Percentiles rank a stretch among this genome's conserved stretches.
These are phyloP conservation scores for Eremomyces bilateralis DNA, from an alignment of 495 filamentous ascomycete genomes.

Conservation along the genomic window DNA sequence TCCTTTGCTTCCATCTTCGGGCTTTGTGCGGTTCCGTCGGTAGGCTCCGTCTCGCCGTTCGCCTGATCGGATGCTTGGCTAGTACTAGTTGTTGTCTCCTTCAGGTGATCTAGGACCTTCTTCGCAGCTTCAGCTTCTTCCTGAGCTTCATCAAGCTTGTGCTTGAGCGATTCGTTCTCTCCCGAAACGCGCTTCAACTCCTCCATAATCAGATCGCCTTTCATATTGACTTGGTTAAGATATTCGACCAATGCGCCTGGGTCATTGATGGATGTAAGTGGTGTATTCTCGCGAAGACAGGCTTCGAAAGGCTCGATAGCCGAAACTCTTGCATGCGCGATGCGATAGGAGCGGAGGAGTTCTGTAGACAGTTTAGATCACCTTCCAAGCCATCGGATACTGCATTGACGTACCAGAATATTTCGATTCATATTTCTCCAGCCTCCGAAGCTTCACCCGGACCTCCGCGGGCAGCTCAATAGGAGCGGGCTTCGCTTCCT, in stretches of 20 bases:
- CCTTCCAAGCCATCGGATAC: background rate
- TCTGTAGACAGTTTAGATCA: too few relatives aligned
- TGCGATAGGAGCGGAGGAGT: constrained; percentile 71
- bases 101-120: constrained; percentile 30
- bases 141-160: constrained; percentile 47
- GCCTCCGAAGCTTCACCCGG: constrained; percentile 42
- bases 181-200: constrained; percentile 73
- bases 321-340: constrained; percentile 64
- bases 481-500: constrained; percentile 11
- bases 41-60: background rate
- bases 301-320: constrained; percentile 87
- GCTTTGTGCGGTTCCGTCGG: background rate
- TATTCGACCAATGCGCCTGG: constrained; percentile 77
- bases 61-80: too few relatives aligned
- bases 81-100: constrained; percentile 17
- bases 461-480: constrained; percentile 53
- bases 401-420: constrained; percentile 55
- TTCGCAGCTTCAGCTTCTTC: constrained; percentile 34
- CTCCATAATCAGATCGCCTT: constrained; percentile 74
- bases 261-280: constrained; percentile 68
- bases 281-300: constrained; percentile 72
- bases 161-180: constrained; percentile 63
- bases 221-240: constrained; percentile 68
- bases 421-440: constrained; percentile 69
- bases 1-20: too few relatives aligned